Evolutionary conservation across 2,329 filamentous ascomycete genomes (phyloP), one percentile per base, ranked within the genome.

Genomic region (Colletotrichum destructivum): DNA sequence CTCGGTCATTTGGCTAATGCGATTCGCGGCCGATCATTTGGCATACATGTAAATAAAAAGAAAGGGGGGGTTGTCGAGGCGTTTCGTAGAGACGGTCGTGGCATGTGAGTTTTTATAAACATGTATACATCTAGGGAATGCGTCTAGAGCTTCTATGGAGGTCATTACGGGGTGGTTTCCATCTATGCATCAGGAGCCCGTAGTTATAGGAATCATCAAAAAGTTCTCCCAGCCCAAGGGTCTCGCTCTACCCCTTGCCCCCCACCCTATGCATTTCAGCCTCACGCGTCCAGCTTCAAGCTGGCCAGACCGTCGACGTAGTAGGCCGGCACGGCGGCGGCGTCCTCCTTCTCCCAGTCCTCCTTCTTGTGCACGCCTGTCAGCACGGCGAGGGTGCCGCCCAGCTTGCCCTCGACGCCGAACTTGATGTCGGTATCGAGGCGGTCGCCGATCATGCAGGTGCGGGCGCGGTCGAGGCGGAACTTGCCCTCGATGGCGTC

Each of bases 401-500:
- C 96, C 38, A 99, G 87, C 75, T 93, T 92, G 0, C 96, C 96
- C 79, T 98, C 92, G 74, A 98, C 89, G 4, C 96, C 96, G 80
- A 99, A 99, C 80, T 93, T 91, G 80, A 99, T 98, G 82, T 99
- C 96, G 0, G 96, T 99, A 81, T 98, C 94, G 74, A 98, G 85
- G 40, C 96, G 88, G 81, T 99, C 96, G 8, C 96, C 96, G 54
- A 99, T 89, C 96, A 99, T 99, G 83, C 96, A 98, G 1, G 96
- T 94, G 76, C 91, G 91, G 72, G 88, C 89, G 47, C 95, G 89
- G 81, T 98, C 92, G 65, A 99, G 92, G 75, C 93, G 88, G 82
- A 98, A 98, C 82, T 97, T 98, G 70, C 96, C 96, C 85, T 98
- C 96, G 69, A 99, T 93, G 3, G 96, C 95, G 81, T 98, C 96